These are phyloP conservation scores for Mucor sp. DNA, from an alignment of 371 early-diverging fungal genomes.

Conservation along the genomic window DNA sequence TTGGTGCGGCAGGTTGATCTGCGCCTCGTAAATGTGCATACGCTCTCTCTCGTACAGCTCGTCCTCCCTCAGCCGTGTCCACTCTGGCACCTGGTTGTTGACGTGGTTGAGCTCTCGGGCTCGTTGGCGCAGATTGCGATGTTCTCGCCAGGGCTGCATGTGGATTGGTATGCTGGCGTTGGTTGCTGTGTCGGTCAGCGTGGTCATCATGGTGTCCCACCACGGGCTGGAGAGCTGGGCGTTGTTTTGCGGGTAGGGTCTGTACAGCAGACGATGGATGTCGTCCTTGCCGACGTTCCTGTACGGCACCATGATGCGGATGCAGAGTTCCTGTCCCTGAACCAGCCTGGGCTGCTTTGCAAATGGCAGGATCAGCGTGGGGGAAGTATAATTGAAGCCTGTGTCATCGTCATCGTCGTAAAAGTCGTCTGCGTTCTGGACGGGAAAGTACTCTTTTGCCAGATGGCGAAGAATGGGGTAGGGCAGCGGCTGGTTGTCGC, in stretches of 20 bases:
- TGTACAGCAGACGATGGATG: constrained; percentile 23
- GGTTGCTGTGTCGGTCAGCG: constrained; percentile 17
- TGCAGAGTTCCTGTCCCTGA: constrained; percentile 19
- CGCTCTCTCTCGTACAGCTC: constrained; percentile 27
- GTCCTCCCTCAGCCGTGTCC: constrained; percentile 21
- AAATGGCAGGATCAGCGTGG: constrained; percentile 25
- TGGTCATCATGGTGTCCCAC: constrained; percentile 42
- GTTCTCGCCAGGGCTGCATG: constrained; percentile 40
- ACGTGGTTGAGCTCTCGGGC: constrained; percentile 14
- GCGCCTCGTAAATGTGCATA: constrained; percentile 53
- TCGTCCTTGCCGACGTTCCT: background rate
- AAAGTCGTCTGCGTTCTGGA: constrained; percentile 12
- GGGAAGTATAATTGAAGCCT: constrained; percentile 2
- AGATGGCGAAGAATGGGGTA: constrained; percentile 28
- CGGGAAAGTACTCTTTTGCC: constrained; percentile 14
- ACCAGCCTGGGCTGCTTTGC: background rate
- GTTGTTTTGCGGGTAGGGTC: constrained; percentile 23
- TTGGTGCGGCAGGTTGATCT: constrained; percentile 33
- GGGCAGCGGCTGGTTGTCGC: constrained; percentile 23
- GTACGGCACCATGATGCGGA: constrained; percentile 30
- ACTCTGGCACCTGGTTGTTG: constrained; percentile 24
- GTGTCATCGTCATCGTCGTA: constrained; percentile 9
- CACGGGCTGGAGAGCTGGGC: constrained; percentile 26
- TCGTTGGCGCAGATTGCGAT: constrained; percentile 19
- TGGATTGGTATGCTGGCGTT: constrained; percentile 26